These are phyloP conservation scores for Pseudopyricularia javanii DNA, from an alignment of 2,329 filamentous ascomycete genomes.

Conservation along the genomic window DNA sequence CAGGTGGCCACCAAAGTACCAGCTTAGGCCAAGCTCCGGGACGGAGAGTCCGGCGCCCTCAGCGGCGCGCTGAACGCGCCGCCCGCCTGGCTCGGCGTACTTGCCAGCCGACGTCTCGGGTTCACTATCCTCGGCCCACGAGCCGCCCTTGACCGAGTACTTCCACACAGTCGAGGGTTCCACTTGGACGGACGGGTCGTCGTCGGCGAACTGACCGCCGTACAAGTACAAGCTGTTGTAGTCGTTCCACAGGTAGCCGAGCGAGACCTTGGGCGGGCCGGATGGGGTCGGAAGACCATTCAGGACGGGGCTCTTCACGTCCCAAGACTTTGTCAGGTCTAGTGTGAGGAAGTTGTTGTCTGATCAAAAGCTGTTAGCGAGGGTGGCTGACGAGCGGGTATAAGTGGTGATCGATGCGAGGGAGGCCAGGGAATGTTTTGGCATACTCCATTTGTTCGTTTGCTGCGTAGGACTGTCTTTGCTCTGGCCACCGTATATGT, in stretches of 20 bases:
- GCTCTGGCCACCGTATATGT: slow-evolving; percentile 62
- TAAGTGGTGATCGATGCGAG: no score
- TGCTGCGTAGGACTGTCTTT: slow-evolving; percentile 44
- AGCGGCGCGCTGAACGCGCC: slow-evolving; percentile 53
- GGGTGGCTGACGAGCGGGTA: not conserved
- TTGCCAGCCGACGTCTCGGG: slow-evolving; percentile 52
- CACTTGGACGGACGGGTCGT: slow-evolving; percentile 26
- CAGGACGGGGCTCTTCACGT: slow-evolving; percentile 49
- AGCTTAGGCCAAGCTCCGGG: slow-evolving; percentile 56
- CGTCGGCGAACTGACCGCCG: slow-evolving; percentile 61
- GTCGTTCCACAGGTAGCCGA: slow-evolving; percentile 68
- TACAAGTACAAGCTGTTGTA: slow-evolving; percentile 60
- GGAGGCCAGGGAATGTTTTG: no score
- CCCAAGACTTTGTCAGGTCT: slow-evolving; percentile 64
- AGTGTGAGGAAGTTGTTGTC: slow-evolving; percentile 61
- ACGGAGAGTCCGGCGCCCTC: slow-evolving; percentile 65
- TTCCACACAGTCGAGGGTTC: slow-evolving; percentile 55
- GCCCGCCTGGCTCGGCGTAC: slow-evolving; percentile 41
- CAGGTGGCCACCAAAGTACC: slow-evolving; percentile 69
- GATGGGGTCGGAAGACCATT: slow-evolving; percentile 46
- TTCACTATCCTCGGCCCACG: slow-evolving; percentile 51
- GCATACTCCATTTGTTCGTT: slow-evolving; percentile 56
- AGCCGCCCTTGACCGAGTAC: slow-evolving; percentile 46
- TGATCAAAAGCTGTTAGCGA: slow-evolving; percentile 12
- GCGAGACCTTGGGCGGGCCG: slow-evolving; percentile 58